phyloP scores from a whole-genome alignment of 345 rosid genomes.

The Ceriops zippeliana region DNA sequence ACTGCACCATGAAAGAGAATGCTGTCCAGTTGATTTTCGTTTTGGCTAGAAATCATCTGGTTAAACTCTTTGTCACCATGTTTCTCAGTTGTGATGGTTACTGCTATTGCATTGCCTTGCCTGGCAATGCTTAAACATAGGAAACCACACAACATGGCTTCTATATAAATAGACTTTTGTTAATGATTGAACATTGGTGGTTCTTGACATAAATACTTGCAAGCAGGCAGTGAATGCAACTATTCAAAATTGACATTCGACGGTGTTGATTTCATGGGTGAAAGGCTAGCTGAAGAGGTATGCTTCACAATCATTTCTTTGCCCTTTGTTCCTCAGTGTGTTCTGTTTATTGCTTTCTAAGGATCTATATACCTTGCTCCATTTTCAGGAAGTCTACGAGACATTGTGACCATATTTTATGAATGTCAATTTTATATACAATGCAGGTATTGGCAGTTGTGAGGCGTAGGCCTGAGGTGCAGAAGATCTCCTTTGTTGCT shows the following conservation, averaged over 20 bases:
- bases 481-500: slow-evolving; percentile 87
- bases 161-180: neutral
- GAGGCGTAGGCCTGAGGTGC: slow-evolving; percentile 47
- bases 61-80: neutral
- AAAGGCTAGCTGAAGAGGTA: slow-evolving; percentile 92
- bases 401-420: neutral
- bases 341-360: slow-evolving; percentile 1
- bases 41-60: neutral
- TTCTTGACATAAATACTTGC: slow-evolving; percentile 9
- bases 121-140: no score
- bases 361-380: neutral
- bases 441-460: slow-evolving; percentile 71
- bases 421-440: slow-evolving; percentile 4
- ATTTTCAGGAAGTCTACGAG: neutral
- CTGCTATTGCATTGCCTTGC: no score
- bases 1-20: neutral
- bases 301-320: neutral
- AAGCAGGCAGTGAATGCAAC: slow-evolving; percentile 86
- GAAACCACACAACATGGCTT: neutral
- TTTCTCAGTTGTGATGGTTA: neutral
- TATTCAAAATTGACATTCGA: slow-evolving; percentile 72
- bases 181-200: neutral
- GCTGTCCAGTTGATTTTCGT: neutral
- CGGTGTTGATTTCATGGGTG: slow-evolving; percentile 93
- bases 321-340: neutral